Percentiles rank a stretch among this genome's conserved stretches.
phyloP scores from a whole-genome alignment of 2,329 filamentous ascomycete genomes.

The Emergomyces pasteurianus region DNA sequence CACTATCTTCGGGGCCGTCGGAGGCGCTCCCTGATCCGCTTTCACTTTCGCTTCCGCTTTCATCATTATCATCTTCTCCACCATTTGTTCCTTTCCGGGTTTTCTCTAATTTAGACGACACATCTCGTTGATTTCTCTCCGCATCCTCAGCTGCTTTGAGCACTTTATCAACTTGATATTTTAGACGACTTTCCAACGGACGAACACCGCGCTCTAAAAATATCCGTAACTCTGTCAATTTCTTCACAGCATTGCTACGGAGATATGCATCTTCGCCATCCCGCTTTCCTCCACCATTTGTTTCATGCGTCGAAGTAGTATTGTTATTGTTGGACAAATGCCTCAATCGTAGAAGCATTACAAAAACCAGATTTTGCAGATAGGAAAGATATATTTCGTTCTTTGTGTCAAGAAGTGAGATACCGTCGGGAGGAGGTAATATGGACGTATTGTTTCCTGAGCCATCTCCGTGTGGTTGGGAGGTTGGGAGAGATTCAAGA shows the following conservation, averaged over 20 bases:
- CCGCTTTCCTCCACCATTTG: constrained; percentile 20
- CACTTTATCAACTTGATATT: constrained; percentile 94
- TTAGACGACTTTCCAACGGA: constrained; percentile 77
- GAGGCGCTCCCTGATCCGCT: constrained; percentile 20
- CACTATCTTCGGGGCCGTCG: constrained; percentile 17
- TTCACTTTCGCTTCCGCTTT: constrained; percentile 25
- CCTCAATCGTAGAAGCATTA: constrained; percentile 70
- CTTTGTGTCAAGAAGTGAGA: constrained; percentile 89
- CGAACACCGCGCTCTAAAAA: constrained; percentile 88
- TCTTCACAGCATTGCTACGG: constrained; percentile 61
- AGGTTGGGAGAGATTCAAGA: constrained; percentile 22
- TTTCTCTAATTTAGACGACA: constrained; percentile 18
- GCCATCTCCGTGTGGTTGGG: constrained; percentile 15
- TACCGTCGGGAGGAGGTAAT: constrained; percentile 67
- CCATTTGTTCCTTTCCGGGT: constrained; percentile 18
- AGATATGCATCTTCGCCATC: constrained; percentile 29
- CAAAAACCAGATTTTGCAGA: constrained; percentile 82
- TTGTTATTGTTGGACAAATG: constrained; percentile 37
- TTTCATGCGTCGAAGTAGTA: constrained; percentile 13
- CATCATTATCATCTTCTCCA: constrained; percentile 21
- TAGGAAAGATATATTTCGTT: constrained; percentile 96
- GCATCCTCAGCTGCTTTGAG: constrained; percentile 63
- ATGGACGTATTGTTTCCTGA: constrained; percentile 52
- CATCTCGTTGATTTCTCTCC: constrained; percentile 20
- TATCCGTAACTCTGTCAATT: constrained; percentile 80